phyloP scores from a whole-genome alignment of 2,329 filamentous ascomycete species.

The Aspergillus terreus region DNA sequence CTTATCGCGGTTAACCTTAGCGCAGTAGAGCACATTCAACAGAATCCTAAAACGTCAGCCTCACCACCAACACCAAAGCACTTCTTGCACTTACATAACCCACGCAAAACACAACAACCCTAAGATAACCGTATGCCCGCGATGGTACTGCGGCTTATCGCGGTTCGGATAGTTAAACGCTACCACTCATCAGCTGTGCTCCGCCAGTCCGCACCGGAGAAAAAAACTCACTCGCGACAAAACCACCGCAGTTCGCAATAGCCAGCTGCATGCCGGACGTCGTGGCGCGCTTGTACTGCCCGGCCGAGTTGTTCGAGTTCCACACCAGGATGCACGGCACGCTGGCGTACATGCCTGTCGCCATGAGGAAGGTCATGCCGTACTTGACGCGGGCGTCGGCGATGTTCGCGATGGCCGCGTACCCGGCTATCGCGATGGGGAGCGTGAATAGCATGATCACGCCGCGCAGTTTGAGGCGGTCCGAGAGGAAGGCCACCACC shows the following conservation, averaged over 20 bases:
- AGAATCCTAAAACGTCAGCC: conserved; percentile 45
- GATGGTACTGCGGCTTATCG: conserved; percentile 56
- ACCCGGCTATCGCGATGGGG: conserved; percentile 62
- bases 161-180: conserved; percentile 59
- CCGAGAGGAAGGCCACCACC: conserved; percentile 53
- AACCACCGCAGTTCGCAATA: conserved; percentile 65
- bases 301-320: conserved; percentile 65
- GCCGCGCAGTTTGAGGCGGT: conserved; percentile 58
- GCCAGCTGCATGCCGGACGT: conserved; percentile 63
- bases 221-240: conserved; percentile 53
- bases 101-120: conserved; percentile 59
- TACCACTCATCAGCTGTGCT: conserved; percentile 12
- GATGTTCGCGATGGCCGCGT: conserved; percentile 60
- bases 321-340: conserved; percentile 63
- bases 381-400: conserved; percentile 53
- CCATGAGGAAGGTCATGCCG: conserved; percentile 66
- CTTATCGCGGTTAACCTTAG: conserved; percentile 63
- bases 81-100: conserved; percentile 59
- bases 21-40: conserved; percentile 59
- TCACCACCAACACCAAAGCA: conserved; percentile 12
- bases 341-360: conserved; percentile 60
- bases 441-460: conserved; percentile 61
- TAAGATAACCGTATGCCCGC: conserved; percentile 60
- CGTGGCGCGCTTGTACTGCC: conserved; percentile 67
- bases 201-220: too few species aligned